These are phyloP conservation scores for Leccinum barrowsii DNA, from an alignment of 768 basidiomycete genomes.

Conservation along the genomic window DNA sequence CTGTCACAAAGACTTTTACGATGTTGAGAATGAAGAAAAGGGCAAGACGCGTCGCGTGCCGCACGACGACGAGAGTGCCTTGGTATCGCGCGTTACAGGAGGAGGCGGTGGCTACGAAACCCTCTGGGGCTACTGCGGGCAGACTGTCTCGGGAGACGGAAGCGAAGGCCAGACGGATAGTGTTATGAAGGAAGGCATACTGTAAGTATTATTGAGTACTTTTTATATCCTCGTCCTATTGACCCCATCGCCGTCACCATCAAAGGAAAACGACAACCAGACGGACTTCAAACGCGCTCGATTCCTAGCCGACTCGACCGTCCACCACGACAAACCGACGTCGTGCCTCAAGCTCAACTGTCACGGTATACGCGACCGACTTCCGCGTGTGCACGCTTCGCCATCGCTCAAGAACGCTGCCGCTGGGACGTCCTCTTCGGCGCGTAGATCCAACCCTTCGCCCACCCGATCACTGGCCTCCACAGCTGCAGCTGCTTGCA, in stretches of 20 bases:
- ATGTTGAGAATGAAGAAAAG: conserved; percentile 59
- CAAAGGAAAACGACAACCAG: conserved; percentile 31
- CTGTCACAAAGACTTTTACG: conserved; percentile 68
- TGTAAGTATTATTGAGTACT: conserved; percentile 24
- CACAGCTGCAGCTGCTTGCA: neutral
- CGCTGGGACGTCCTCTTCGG: conserved; percentile 11
- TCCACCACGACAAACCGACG: conserved; percentile 59
- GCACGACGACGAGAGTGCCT: conserved; percentile 79
- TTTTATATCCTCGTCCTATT: neutral
- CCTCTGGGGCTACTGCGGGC: conserved; percentile 70
- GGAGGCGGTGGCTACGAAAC: conserved; percentile 43
- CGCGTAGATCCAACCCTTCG: conserved; percentile 23
- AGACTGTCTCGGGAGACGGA: conserved; percentile 70
- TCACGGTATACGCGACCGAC: conserved; percentile 35
- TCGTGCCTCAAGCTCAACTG: conserved; percentile 60
- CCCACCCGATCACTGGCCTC: conserved; percentile 22
- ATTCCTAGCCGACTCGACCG: conserved; percentile 73
- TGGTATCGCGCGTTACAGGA: conserved; percentile 57
- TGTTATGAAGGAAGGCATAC: conserved; percentile 84
- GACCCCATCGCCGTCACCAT: neutral
- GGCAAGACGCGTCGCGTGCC: conserved; percentile 65
- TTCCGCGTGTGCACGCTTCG: conserved; percentile 9
- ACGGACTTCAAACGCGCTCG: conserved; percentile 72
- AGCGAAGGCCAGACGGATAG: conserved; percentile 83
- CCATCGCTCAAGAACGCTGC: neutral